Conservation (phyloP, 2,329 filamentous ascomycete species). For the Penicillium glabrum region DNA sequence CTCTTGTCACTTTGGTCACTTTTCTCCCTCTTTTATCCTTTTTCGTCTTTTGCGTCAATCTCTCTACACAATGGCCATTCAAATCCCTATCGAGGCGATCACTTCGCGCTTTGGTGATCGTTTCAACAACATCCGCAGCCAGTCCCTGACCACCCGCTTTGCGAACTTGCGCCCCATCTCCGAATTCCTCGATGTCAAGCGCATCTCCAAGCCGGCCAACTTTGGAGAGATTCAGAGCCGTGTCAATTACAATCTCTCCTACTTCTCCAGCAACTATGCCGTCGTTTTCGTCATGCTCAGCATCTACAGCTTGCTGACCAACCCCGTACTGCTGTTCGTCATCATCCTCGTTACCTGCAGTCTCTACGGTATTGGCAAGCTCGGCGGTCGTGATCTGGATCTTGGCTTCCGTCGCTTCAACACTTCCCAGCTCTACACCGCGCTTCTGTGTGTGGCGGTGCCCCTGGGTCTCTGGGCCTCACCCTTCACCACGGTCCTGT, state of each 20-base stretch:
- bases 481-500: slow-evolving; percentile 80
- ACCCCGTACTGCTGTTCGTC: slow-evolving; percentile 82
- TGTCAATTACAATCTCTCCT: slow-evolving; percentile 93
- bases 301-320: slow-evolving; percentile 92
- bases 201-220: slow-evolving; percentile 88
- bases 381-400: slow-evolving; percentile 84
- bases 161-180: slow-evolving; percentile 86
- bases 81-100: slow-evolving; percentile 87
- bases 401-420: slow-evolving; percentile 80
- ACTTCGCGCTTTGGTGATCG: slow-evolving; percentile 91
- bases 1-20: neutral
- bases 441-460: slow-evolving; percentile 76
- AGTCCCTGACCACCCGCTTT: slow-evolving; percentile 78
- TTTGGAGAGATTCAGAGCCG: slow-evolving; percentile 87
- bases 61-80: slow-evolving; percentile 70
- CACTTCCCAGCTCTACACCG: slow-evolving; percentile 91
- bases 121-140: slow-evolving; percentile 78
- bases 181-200: slow-evolving; percentile 96
- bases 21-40: neutral
- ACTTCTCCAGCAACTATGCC: slow-evolving; percentile 99
- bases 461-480: slow-evolving; percentile 83
- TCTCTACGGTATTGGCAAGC: slow-evolving; percentile 87
- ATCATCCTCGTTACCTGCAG: slow-evolving; percentile 83
- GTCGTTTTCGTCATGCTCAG: slow-evolving; percentile 91
- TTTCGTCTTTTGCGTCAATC: neutral